Conservation (phyloP, 2,329 filamentous ascomycete genomes). For the Monosporascus sp. region DNA sequence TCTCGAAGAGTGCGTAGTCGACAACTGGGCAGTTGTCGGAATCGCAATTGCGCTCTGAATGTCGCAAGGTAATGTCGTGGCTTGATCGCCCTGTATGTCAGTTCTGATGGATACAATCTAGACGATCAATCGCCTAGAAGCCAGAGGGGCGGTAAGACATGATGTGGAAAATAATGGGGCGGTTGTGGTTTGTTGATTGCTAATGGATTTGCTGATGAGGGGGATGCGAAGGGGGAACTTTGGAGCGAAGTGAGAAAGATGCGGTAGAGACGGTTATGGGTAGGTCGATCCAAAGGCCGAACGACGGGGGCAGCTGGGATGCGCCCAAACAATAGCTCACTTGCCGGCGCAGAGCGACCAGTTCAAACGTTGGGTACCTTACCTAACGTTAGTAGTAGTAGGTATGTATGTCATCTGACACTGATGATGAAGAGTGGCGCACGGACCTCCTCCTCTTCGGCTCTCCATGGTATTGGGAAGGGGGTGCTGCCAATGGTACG, state of each 20-base stretch:
- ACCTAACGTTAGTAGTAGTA: too few species aligned
- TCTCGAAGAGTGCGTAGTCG: too few species aligned
- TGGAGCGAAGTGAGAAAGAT: not conserved
- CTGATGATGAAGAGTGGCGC: too few species aligned
- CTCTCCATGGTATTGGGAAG: too few species aligned
- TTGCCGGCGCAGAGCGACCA: too few species aligned
- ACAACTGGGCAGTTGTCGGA: too few species aligned
- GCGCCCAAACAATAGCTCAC: too few species aligned
- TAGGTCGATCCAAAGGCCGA: not conserved
- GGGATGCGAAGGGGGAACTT: conserved; percentile 1
- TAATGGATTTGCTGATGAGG: not conserved
- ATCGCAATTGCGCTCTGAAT: not conserved
- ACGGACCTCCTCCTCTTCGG: too few species aligned
- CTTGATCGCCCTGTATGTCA: conserved; percentile 8
- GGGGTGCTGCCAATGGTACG: too few species aligned
- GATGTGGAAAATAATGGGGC: conserved; percentile 6
- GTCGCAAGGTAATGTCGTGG: not conserved
- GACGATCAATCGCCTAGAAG: conserved; percentile 22
- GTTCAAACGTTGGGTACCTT: too few species aligned
- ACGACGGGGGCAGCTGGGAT: not conserved
- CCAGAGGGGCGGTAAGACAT: conserved; percentile 18
- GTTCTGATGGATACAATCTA: conserved; percentile 15
- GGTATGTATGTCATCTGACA: too few species aligned
- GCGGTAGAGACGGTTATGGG: not conserved
- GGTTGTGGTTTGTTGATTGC: not conserved